Percentiles rank a stretch among this genome's conserved stretches.
Conservation (phyloP, 2,329 filamentous ascomycete species). For the Exophiala alcalophila region DNA sequence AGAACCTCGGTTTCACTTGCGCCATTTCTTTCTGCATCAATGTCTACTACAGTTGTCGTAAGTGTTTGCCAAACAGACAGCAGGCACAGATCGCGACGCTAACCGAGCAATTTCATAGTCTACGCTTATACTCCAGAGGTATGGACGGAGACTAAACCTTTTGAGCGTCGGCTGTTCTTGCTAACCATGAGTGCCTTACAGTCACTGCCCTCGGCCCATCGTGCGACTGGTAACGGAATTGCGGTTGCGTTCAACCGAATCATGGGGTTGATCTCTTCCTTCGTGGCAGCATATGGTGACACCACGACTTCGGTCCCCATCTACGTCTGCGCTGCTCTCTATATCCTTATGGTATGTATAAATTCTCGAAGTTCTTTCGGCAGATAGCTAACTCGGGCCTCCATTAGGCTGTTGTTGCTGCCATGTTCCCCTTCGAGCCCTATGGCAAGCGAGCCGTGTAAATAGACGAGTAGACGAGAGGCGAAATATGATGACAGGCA, state of each 20-base stretch:
- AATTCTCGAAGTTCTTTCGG: too few relatives aligned
- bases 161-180: not conserved
- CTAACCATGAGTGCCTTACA: too few relatives aligned
- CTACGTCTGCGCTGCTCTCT: constrained; percentile 39
- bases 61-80: not conserved
- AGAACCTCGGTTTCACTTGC: constrained; percentile 68
- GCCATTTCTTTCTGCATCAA: constrained; percentile 68
- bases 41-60: constrained; percentile 61
- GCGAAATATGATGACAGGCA: too few relatives aligned
- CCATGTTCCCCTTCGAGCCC: constrained; percentile 25
- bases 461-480: too few relatives aligned
- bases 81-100: too few relatives aligned
- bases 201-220: constrained; percentile 58
- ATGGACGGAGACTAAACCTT: constrained; percentile 49
- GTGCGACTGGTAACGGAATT: constrained; percentile 71
- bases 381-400: too few relatives aligned
- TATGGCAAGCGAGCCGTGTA: constrained; percentile 25
- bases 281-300: constrained; percentile 41
- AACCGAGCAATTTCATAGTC: too few relatives aligned
- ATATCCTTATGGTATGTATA: constrained; percentile 37
- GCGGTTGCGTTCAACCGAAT: constrained; percentile 67
- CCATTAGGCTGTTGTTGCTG: constrained; percentile 20
- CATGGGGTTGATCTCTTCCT: constrained; percentile 70
- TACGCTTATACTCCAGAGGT: constrained; percentile 77
- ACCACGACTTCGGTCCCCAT: constrained; percentile 37